Percentiles rank a stretch among this genome's conserved stretches.
phyloP scores from a whole-genome alignment of 2,329 filamentous ascomycete species.

The Colletotrichum costaricense region DNA sequence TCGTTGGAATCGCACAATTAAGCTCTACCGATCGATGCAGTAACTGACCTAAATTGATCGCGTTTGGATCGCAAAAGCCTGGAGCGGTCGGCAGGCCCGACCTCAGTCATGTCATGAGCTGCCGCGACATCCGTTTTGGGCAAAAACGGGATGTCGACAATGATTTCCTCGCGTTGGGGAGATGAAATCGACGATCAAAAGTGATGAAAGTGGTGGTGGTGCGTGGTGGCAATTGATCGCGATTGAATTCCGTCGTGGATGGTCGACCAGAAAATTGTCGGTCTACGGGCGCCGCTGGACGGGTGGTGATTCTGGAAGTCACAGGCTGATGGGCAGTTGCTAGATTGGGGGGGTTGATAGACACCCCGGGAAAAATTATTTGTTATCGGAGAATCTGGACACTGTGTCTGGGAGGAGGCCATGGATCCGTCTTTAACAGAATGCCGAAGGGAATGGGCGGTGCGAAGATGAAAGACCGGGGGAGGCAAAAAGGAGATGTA shows the following conservation, averaged over 20 bases:
- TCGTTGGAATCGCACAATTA: conserved; percentile 61
- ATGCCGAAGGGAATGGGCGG: neutral
- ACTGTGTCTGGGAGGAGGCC: conserved; percentile 18
- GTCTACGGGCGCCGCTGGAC: conserved; percentile 33
- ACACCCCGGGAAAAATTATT: conserved; percentile 33
- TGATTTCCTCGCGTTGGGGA: conserved; percentile 45
- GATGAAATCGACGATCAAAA: conserved; percentile 43
- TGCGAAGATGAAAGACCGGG: conserved; percentile 1
- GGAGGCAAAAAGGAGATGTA: conserved; percentile 25
- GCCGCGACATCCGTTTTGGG: conserved; percentile 77
- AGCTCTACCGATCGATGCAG: conserved; percentile 55
- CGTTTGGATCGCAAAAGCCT: conserved; percentile 75
- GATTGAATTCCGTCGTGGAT: conserved; percentile 37
- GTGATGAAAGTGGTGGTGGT: conserved; percentile 36
- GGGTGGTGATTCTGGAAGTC: conserved; percentile 34
- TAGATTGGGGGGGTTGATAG: conserved; percentile 35
- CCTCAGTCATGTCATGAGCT: conserved; percentile 78
- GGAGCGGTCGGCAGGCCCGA: conserved; percentile 73
- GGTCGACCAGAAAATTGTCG: conserved; percentile 36
- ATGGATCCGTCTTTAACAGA: conserved; percentile 16
- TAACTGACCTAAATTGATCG: conserved; percentile 69
- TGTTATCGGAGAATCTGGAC: conserved; percentile 32
- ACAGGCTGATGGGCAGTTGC: conserved; percentile 31
- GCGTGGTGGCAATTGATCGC: conserved; percentile 37
- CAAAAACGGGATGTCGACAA: conserved; percentile 65